Base-by-base conservation (phyloP, 2,329 filamentous ascomycete genomes). In the Pseudogymnoascus sp. region DNA sequence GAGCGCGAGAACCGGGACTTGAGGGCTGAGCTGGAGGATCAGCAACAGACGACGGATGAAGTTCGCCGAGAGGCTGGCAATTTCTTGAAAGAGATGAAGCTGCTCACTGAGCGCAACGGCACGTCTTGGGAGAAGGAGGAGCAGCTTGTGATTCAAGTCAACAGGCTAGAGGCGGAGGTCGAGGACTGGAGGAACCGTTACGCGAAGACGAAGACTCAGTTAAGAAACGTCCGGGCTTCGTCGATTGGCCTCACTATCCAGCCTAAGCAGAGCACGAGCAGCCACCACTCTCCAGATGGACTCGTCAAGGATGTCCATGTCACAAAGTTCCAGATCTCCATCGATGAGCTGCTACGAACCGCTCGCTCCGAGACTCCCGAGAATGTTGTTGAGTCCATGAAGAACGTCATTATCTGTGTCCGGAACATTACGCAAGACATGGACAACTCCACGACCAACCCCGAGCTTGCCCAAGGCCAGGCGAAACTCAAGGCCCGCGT, bases 151-250 rank as follows among this genome's bases (percentile, higher is more conserved):
- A 82, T 82, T 65, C 88, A 88, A 50, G 86, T 97, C 33, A 81
- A 89, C 61, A 79, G 82, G 60, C 80, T 99, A 5, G 90, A 97
- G 73, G 79, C 84, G 20, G 91, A 97, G 71, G 85, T 96, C 53
- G 88, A 88, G 60, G 87, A 92, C 58, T 99, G 94, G 94, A 91
- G 91, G 71, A 85, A 87, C 67, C 88, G 92, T 50, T 97, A 97
- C 71, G 88, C 91, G 25, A 88, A 87, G 66, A 82, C 90, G 37
- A 97, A 95, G 77, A 90, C 93, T 2, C 92, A 97, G 73, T 78
- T 96, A 57, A 85, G 92, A 59, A 88, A 82, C 69, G 80, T 96
- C 71, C 87, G 91, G 59, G 86, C 89, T 5, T 90, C 90, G 0
- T 94, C 91, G 0, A 83, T 89, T 63, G 90, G 90, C 11, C 77